These are phyloP conservation scores for Volvox carteri DNA, from an alignment of 163 green algal genomes.

Conservation along the genomic window DNA sequence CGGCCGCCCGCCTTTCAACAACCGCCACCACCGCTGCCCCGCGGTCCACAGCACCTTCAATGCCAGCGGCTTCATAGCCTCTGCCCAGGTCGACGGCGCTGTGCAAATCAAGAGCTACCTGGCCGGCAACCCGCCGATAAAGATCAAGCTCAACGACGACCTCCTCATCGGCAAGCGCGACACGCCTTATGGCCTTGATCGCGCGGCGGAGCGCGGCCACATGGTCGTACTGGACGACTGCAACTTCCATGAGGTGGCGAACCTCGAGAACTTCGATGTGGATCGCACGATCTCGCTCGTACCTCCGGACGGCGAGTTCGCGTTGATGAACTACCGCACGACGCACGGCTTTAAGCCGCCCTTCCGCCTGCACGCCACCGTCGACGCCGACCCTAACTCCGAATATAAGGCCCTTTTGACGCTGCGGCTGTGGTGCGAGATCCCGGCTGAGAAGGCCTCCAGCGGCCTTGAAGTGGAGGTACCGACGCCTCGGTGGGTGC, in stretches of 20 bases:
- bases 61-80: conserved; percentile 80
- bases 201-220: conserved; percentile 56
- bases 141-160: conserved; percentile 90
- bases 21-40: neutral
- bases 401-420: conserved; percentile 75
- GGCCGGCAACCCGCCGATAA: conserved; percentile 87
- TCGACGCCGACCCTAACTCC: conserved; percentile 79
- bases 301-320: conserved; percentile 90
- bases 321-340: conserved; percentile 91
- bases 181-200: conserved; percentile 55
- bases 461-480: conserved; percentile 85
- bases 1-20: too few species aligned
- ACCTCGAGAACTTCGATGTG: conserved; percentile 80
- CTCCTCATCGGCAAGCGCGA: conserved; percentile 80
- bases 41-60: conserved; percentile 83
- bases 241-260: conserved; percentile 86
- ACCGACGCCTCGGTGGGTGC: conserved; percentile 81
- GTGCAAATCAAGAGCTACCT: conserved; percentile 92
- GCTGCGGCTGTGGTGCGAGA: conserved; percentile 67
- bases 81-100: conserved; percentile 76
- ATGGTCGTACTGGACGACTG: conserved; percentile 88
- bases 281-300: conserved; percentile 87
- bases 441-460: conserved; percentile 75
- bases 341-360: conserved; percentile 82
- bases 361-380: conserved; percentile 71